phyloP scores from a whole-genome alignment of 345 rosid genomes.

The Ceriops zippeliana region DNA sequence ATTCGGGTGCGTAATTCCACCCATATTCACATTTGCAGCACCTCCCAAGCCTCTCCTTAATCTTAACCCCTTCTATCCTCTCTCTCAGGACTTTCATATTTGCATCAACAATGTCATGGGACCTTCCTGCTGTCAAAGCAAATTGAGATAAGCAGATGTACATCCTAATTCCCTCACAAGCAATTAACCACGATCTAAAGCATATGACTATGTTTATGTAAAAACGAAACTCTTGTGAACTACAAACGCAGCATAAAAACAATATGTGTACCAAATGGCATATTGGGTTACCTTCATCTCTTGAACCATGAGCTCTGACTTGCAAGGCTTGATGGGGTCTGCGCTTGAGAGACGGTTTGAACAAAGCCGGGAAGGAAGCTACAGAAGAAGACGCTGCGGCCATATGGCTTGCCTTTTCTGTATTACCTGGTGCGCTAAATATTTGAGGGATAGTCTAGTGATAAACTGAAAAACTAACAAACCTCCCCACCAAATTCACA shows the following conservation, averaged over 20 bases:
- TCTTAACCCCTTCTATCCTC: conserved; percentile 41
- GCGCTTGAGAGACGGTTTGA: conserved; percentile 15
- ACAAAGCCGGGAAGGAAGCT: not conserved
- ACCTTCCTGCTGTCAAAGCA: conserved; percentile 25
- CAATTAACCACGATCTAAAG: too few relatives aligned
- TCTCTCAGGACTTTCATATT: conserved; percentile 42
- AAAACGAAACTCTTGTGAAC: not conserved
- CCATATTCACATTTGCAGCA: conserved; percentile 44
- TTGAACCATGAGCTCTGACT: conserved; percentile 27
- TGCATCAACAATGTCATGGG: conserved; percentile 34
- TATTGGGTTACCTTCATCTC: conserved; percentile 35
- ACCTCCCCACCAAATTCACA: too few relatives aligned
- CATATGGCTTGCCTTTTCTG: not conserved
- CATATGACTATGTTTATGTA: too few relatives aligned
- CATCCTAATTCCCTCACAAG: too few relatives aligned
- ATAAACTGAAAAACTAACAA: too few relatives aligned
- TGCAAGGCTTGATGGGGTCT: conserved; percentile 5
- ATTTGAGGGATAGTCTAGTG: too few relatives aligned
- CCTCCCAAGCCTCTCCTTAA: conserved; percentile 50
- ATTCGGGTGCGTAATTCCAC: conserved; percentile 38
- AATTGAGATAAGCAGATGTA: not conserved
- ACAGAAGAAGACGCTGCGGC: conserved; percentile 10
- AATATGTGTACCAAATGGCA: too few relatives aligned
- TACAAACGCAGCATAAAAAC: not conserved
- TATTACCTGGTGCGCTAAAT: too few relatives aligned